Evolutionary conservation across 2,329 filamentous ascomycete species (phyloP).

Genomic region (Aureobasidium sp.): DNA sequence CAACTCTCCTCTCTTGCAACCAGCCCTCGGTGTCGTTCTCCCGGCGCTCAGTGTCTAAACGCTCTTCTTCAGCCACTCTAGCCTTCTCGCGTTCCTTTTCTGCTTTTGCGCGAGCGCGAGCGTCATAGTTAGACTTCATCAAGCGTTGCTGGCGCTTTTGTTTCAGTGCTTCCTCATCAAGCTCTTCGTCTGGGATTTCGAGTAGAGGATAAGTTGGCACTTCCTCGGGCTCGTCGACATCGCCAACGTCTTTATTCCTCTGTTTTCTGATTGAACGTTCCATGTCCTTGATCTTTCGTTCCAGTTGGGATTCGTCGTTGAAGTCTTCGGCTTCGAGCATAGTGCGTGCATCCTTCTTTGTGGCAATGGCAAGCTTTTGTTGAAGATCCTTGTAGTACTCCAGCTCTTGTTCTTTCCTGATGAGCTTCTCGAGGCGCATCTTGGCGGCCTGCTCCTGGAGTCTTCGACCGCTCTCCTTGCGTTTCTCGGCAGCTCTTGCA

Average conservation of each 20-base stretch:
- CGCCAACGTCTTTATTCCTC: conserved; percentile 85
- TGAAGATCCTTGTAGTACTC: conserved; percentile 89
- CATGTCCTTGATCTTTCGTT: conserved; percentile 76
- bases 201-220: conserved; percentile 79
- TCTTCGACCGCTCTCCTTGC: conserved; percentile 85
- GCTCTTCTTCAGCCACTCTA: conserved; percentile 70
- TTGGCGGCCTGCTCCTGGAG: conserved; percentile 94
- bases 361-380: conserved; percentile 52
- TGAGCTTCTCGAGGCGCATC: conserved; percentile 89
- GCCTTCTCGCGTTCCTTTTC: conserved; percentile 93
- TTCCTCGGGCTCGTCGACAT: conserved; percentile 65
- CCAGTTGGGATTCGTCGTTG: conserved; percentile 80
- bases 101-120: conserved; percentile 82
- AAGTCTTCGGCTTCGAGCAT: conserved; percentile 85
- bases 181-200: conserved; percentile 80
- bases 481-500: conserved; percentile 79
- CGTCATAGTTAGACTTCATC: conserved; percentile 91
- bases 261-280: conserved; percentile 85
- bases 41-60: conserved; percentile 72
- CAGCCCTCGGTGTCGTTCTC: conserved; percentile 78
- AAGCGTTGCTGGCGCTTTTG: conserved; percentile 87
- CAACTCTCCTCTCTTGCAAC: conserved; percentile 72
- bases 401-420: conserved; percentile 90
- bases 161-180: conserved; percentile 85
- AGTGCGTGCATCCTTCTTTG: conserved; percentile 84